Conservation (phyloP, 1,284 basidiomycete species). For the Puccinia coronata region DNA sequence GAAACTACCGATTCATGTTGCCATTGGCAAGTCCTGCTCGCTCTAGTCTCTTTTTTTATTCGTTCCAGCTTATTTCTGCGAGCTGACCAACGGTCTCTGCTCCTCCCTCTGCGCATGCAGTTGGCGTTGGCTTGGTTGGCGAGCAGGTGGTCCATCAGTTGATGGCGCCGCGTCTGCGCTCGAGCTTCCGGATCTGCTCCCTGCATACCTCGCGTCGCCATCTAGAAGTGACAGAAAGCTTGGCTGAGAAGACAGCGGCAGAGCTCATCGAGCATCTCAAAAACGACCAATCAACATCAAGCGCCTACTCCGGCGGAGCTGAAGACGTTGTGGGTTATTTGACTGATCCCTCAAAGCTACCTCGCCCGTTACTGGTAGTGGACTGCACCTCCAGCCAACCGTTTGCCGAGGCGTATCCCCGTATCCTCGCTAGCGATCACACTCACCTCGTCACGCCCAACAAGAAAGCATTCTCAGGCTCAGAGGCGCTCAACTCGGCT, state of each 20-base stretch:
- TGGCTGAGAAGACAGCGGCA: not conserved
- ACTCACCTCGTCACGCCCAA: conserved; percentile 93
- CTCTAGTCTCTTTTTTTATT: no score
- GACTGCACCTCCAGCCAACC: conserved; percentile 89
- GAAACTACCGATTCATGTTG: conserved; percentile 35
- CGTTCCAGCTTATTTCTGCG: not conserved
- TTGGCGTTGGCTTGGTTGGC: conserved; percentile 45
- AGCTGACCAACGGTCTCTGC: not conserved
- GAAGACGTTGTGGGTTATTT: conserved; percentile 51
- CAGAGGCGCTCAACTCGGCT: conserved; percentile 73
- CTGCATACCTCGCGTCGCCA: conserved; percentile 34
- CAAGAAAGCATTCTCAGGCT: conserved; percentile 91
- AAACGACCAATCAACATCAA: not conserved
- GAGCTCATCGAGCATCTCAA: conserved; percentile 31
- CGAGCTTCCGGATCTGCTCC: conserved; percentile 32
- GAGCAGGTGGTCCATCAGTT: conserved; percentile 44
- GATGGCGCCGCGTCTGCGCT: not conserved
- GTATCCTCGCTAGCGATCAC: conserved; percentile 68
- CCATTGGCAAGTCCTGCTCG: conserved; percentile 33
- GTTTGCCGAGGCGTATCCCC: conserved; percentile 80
- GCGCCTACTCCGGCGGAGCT: conserved; percentile 17
- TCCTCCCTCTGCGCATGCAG: not conserved
- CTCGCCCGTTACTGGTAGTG: conserved; percentile 74
- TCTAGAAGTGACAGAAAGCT: not conserved
- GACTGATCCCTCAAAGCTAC: conserved; percentile 62